Conservation (phyloP, 768 basidiomycete genomes). For the Leucocoprinus leucothites region DNA sequence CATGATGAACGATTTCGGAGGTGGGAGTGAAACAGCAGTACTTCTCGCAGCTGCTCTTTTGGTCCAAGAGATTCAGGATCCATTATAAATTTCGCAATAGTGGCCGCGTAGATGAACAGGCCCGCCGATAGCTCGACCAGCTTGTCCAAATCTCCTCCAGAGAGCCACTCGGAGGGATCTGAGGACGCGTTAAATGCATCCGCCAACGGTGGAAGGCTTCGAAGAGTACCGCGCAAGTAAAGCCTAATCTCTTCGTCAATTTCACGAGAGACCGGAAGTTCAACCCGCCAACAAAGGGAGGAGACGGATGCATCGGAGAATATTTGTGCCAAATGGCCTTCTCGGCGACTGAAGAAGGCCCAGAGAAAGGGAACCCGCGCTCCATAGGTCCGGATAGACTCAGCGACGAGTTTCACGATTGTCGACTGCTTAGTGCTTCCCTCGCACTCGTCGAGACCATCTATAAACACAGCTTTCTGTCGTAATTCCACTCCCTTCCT, state of each 20-base stretch:
- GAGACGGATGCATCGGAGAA: not conserved
- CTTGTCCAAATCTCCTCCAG: not conserved
- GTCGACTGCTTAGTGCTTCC: not conserved
- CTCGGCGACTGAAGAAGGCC: slow-evolving; percentile 4
- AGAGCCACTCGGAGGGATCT: not conserved
- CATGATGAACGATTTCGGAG: not conserved
- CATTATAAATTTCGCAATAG: not conserved
- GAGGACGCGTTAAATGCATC: too few relatives aligned
- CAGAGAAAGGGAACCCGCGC: not conserved
- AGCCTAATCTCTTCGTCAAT: not conserved
- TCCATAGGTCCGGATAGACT: not conserved
- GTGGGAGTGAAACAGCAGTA: not conserved
- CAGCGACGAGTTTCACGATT: not conserved
- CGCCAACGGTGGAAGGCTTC: not conserved
- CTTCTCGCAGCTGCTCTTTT: not conserved
- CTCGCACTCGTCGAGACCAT: not conserved
- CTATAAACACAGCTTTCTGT: not conserved
- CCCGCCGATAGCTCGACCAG: not conserved
- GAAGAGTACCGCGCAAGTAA: not conserved
- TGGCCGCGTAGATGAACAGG: not conserved
- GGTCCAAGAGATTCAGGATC: not conserved
- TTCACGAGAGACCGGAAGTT: not conserved
- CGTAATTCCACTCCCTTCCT: not conserved
- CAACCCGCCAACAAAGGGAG: not conserved
- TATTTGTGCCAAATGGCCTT: not conserved